A percentile compares a stretch with the other conserved stretches of the same genome.
Conservation (phyloP, 1,139 yeast genomes). For the Candida pseudoviswanathii region DNA sequence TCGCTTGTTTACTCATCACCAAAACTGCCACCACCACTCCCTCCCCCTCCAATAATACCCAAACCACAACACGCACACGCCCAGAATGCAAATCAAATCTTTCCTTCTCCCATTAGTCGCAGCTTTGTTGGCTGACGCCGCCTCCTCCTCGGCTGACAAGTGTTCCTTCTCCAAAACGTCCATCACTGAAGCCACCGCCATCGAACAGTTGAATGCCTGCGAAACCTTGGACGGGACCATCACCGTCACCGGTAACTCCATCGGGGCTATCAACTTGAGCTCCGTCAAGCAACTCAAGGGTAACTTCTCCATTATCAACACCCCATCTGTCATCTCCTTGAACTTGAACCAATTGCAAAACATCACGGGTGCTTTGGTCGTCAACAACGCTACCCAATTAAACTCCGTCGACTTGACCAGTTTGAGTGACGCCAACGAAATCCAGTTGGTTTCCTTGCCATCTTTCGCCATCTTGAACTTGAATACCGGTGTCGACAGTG, state of each 20-base stretch:
- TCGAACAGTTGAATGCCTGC: constrained; percentile 39
- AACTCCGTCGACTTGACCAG: constrained; percentile 39
- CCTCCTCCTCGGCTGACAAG: constrained; percentile 13
- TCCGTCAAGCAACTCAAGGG: constrained; percentile 37
- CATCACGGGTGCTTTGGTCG: constrained; percentile 39
- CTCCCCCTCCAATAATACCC: neutral
- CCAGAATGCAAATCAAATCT: constrained; percentile 21
- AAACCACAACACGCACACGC: neutral
- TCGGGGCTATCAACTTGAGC: constrained; percentile 38
- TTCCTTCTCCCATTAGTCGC: constrained; percentile 17
- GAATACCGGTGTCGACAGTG: constrained; percentile 39
- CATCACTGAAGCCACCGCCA: constrained; percentile 41
- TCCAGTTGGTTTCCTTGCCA: constrained; percentile 46
- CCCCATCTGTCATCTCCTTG: constrained; percentile 42
- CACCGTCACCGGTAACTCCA: constrained; percentile 40
- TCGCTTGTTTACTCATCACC: neutral
- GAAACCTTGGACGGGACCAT: constrained; percentile 45
- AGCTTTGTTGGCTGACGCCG: constrained; percentile 9
- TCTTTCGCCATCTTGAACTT: constrained; percentile 42
- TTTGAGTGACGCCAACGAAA: constrained; percentile 32
- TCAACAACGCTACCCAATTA: constrained; percentile 46
- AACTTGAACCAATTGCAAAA: constrained; percentile 32
- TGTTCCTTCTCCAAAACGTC: constrained; percentile 45
- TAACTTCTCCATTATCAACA: constrained; percentile 39
- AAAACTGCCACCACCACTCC: neutral